phyloP scores from a whole-genome alignment of 768 basidiomycete genomes.

The Lactarius akahatsu region DNA sequence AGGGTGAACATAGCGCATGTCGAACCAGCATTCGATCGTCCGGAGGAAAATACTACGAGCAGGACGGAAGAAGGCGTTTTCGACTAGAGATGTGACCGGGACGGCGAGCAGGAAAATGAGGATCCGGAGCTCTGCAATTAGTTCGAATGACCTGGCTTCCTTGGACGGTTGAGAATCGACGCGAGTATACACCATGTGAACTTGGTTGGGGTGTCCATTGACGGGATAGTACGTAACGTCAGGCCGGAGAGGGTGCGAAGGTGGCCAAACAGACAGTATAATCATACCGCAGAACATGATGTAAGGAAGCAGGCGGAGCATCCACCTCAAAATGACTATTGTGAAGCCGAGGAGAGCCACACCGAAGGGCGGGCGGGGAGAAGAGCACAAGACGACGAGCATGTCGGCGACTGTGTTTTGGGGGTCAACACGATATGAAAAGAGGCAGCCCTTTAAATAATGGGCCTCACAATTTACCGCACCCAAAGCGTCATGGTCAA shows the following conservation, averaged over 20 bases:
- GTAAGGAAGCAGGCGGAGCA: conserved; percentile 20
- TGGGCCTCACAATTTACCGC: neutral
- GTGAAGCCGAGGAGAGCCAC: conserved; percentile 19
- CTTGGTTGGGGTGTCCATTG: neutral
- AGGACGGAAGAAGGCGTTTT: conserved; percentile 14
- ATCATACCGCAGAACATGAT: conserved; percentile 14
- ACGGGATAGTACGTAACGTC: conserved; percentile 1
- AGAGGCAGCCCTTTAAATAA: conserved; percentile 5
- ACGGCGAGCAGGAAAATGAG: conserved; percentile 15
- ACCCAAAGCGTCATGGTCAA: conserved; percentile 7
- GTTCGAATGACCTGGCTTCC: neutral
- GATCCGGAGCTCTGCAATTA: neutral
- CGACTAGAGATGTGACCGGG: conserved; percentile 14
- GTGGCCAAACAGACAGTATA: conserved; percentile 14
- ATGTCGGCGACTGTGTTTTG: conserved; percentile 12
- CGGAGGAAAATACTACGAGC: conserved; percentile 3
- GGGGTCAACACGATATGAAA: neutral
- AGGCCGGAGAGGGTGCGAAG: neutral
- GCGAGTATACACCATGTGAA: neutral
- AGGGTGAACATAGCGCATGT: conserved; percentile 22
- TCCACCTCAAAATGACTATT: conserved; percentile 9
- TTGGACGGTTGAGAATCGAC: neutral
- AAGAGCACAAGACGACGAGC: conserved; percentile 17
- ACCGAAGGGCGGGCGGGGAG: conserved; percentile 17
- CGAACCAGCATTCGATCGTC: conserved; percentile 19